Evolutionary conservation across 75 land plant species (phyloP).

Genomic region (Chamaecyparis obtusa): DNA sequence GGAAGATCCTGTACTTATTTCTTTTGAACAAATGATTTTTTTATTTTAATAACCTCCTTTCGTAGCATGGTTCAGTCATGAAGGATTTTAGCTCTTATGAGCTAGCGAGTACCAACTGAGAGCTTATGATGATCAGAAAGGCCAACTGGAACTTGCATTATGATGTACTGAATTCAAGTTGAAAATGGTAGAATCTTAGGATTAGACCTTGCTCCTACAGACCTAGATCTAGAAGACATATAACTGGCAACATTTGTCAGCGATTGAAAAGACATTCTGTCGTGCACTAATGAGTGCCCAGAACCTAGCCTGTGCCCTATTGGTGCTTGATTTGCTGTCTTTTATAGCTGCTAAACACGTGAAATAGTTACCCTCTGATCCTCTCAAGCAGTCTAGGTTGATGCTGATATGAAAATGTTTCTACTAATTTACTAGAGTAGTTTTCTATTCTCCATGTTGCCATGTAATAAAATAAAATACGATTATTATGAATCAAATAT

Average conservation of each 20-base stretch:
- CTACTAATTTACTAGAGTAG: background rate
- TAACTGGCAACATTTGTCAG: background rate
- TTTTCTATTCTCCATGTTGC: background rate
- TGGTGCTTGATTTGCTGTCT: background rate
- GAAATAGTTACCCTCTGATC: no score
- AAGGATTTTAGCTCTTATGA: background rate
- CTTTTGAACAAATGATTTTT: background rate
- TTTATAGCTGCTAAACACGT: background rate
- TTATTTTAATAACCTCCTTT: background rate
- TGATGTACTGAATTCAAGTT: background rate
- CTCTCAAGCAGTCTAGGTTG: background rate
- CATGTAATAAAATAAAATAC: background rate
- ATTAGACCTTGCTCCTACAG: background rate
- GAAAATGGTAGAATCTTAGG: background rate
- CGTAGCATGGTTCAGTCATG: background rate
- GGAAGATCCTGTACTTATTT: background rate
- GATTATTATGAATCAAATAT: background rate
- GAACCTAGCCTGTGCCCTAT: background rate
- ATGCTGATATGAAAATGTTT: background rate
- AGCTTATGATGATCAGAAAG: background rate
- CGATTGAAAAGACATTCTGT: background rate
- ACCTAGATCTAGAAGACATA: background rate
- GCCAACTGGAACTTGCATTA: background rate
- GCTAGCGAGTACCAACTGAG: background rate
- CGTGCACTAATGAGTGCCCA: background rate